phyloP scores from a whole-genome alignment of 2,329 filamentous ascomycete species.

The Stachybotrys elegans region DNA sequence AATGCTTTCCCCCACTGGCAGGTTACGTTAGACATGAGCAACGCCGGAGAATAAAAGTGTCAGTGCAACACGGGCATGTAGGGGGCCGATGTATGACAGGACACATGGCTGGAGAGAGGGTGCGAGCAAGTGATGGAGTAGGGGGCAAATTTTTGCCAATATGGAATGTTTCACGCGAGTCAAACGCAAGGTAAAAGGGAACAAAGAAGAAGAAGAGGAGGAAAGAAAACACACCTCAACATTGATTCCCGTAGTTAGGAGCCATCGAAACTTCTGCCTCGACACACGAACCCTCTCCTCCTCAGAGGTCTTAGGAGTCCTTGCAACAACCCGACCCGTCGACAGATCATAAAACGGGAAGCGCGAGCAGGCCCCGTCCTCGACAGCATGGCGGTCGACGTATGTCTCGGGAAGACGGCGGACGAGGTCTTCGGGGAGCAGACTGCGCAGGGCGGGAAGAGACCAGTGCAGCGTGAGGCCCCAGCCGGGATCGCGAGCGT shows the following conservation, averaged over 20 bases:
- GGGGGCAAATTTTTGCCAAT: too few relatives aligned
- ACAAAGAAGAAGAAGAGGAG: neutral
- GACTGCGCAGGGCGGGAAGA: slow-evolving; percentile 42
- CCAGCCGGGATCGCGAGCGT: slow-evolving; percentile 50
- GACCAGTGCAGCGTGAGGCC: slow-evolving; percentile 62
- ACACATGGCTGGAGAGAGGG: too few relatives aligned
- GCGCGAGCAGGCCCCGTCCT: slow-evolving; percentile 37
- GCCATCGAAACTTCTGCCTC: slow-evolving; percentile 36
- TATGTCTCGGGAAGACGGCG: slow-evolving; percentile 42
- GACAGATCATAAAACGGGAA: slow-evolving; percentile 54
- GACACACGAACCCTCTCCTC: slow-evolving; percentile 41
- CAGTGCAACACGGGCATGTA: too few relatives aligned
- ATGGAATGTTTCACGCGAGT: too few relatives aligned
- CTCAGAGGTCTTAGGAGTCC: slow-evolving; percentile 38
- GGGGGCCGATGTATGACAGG: too few relatives aligned
- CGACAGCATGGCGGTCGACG: slow-evolving; percentile 47
- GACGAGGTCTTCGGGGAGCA: slow-evolving; percentile 44
- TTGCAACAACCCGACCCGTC: slow-evolving; percentile 34
- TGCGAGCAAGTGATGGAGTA: too few relatives aligned
- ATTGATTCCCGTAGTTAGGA: slow-evolving; percentile 41
- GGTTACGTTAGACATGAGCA: too few relatives aligned
- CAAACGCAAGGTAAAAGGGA: neutral
- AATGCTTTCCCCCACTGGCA: slow-evolving; percentile 35
- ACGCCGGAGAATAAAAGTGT: too few relatives aligned
- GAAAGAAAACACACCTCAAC: slow-evolving; percentile 30